Conservation (phyloP, 495 filamentous ascomycete species). For the Aspergillus funiculosus region DNA sequence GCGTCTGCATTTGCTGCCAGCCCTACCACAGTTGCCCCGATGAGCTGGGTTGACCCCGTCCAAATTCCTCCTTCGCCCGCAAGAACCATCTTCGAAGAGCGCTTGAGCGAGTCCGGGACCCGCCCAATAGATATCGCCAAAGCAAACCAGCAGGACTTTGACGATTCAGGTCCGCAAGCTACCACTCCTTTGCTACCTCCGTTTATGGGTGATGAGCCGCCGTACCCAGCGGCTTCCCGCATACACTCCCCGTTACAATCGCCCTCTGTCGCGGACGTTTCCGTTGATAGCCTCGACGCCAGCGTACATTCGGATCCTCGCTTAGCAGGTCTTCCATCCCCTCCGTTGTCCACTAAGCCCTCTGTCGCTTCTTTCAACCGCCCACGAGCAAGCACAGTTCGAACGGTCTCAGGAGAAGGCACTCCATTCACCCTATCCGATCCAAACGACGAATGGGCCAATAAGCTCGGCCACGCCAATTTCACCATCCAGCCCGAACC, state of each 20-base stretch:
- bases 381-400: conserved; percentile 38
- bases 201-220: conserved; percentile 55
- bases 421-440: conserved; percentile 56
- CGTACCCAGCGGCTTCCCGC: conserved; percentile 32
- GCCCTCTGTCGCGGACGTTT: conserved; percentile 56
- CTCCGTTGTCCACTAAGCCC: conserved; percentile 72
- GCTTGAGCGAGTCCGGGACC: conserved; percentile 40
- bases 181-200: conserved; percentile 81
- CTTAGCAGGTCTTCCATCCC: conserved; percentile 54
- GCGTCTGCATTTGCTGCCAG: conserved; percentile 62
- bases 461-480: conserved; percentile 82
- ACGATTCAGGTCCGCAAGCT: conserved; percentile 55
- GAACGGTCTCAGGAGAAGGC: conserved; percentile 52
- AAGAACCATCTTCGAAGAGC: conserved; percentile 59
- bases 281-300: conserved; percentile 26
- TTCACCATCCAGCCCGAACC: conserved; percentile 83
- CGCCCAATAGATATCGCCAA: conserved; percentile 54
- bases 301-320: conserved; percentile 42
- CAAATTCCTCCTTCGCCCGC: conserved; percentile 59
- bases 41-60: conserved; percentile 48
- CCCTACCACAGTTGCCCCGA: conserved; percentile 37
- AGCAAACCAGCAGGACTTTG: conserved; percentile 45
- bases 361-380: conserved; percentile 70
- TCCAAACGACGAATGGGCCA: conserved; percentile 71
- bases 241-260: conserved; percentile 78